Evolutionary conservation across 192 early-diverging fungal genomes (phyloP).

Genomic region (Mycoemilia scoparia): DNA sequence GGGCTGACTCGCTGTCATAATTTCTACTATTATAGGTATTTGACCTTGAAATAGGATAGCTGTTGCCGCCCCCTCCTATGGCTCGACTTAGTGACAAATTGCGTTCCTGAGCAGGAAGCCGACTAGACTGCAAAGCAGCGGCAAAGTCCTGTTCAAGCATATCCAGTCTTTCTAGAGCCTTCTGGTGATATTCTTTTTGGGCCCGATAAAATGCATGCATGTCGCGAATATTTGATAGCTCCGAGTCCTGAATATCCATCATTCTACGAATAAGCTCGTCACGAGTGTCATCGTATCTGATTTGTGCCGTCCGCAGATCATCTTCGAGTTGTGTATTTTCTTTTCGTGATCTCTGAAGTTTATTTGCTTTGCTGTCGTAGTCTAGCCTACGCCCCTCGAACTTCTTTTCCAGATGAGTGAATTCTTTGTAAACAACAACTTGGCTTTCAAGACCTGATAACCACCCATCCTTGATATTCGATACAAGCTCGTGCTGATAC

Average conservation of each 20-base stretch:
- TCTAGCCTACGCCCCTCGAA: constrained; percentile 74
- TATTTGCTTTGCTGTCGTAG: constrained; percentile 79
- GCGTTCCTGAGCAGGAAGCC: constrained; percentile 15
- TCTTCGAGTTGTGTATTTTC: constrained; percentile 82
- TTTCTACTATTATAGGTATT: no score
- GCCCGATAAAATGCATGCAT: constrained; percentile 31
- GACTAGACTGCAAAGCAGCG: constrained; percentile 14
- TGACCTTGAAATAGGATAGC: background rate
- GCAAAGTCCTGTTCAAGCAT: constrained; percentile 12
- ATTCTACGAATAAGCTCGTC: constrained; percentile 59
- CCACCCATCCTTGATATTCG: constrained; percentile 34
- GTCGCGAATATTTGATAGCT: constrained; percentile 39
- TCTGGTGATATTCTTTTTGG: constrained; percentile 22
- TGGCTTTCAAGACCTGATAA: constrained; percentile 22
- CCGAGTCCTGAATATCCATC: constrained; percentile 62
- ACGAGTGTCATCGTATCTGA: constrained; percentile 85
- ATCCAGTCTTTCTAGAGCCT: constrained; percentile 14
- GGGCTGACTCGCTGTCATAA: no score
- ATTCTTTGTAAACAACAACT: constrained; percentile 32
- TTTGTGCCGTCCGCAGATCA: constrained; percentile 69
- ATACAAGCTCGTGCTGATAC: constrained; percentile 22
- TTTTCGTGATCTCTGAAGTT: constrained; percentile 80
- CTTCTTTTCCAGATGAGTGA: constrained; percentile 57
- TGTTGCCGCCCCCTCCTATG: constrained; percentile 1
- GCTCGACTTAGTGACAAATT: no score